Conservation (phyloP, 441 rosid genomes). For the Cnidoscolus chayamansa region DNA sequence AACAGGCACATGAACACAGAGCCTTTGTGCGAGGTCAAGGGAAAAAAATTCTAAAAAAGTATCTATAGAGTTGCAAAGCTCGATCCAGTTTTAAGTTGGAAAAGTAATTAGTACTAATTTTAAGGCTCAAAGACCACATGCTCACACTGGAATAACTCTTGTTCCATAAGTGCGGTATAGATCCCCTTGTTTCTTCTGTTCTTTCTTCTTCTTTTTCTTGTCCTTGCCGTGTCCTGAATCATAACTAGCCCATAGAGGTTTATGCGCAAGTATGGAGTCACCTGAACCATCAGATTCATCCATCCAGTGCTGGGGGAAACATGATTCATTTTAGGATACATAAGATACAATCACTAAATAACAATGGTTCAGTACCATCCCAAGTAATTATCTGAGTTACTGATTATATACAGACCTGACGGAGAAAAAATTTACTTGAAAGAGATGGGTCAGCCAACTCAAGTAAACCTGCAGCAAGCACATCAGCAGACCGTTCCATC, state of each 20-base stretch:
- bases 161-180: slow-evolving; percentile 89
- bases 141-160: slow-evolving; percentile 98
- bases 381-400: slow-evolving; percentile 2
- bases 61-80: neutral
- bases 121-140: slow-evolving; percentile 8
- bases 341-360: neutral
- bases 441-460: slow-evolving; percentile 95
- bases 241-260: slow-evolving; percentile 87
- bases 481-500: slow-evolving; percentile 96
- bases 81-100: slow-evolving; percentile 1
- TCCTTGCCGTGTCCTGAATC: slow-evolving; percentile 45
- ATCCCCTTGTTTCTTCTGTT: slow-evolving; percentile 61
- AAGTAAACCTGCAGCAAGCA: slow-evolving; percentile 94
- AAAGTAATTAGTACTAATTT: neutral
- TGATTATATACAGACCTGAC: slow-evolving; percentile 57
- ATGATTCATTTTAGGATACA: slow-evolving; percentile 21
- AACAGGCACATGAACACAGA: neutral
- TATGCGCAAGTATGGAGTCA: slow-evolving; percentile 86
- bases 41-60: neutral
- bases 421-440: slow-evolving; percentile 81
- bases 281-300: slow-evolving; percentile 65
- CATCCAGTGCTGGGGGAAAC: slow-evolving; percentile 63
- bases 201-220: slow-evolving; percentile 51
- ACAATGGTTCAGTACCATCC: slow-evolving; percentile 3
- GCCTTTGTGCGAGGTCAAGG: neutral